Evolutionary conservation across 495 filamentous ascomycete species (phyloP).

Genomic region (Aspergillus panamensis): DNA sequence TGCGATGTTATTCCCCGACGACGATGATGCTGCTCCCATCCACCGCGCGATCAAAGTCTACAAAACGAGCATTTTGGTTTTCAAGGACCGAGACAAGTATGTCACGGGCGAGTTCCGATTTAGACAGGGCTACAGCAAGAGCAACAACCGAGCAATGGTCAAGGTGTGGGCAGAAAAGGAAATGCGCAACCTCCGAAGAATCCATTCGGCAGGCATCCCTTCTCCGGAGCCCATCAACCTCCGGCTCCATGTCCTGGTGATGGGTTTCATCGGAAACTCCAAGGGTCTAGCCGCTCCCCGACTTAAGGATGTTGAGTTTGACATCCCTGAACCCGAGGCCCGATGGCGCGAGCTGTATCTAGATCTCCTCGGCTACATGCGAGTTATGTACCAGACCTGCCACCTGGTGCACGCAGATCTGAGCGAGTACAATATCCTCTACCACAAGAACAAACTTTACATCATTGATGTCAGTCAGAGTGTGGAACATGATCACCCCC

Average conservation of each 20-base stretch:
- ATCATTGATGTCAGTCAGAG: conserved; percentile 97
- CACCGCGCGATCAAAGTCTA: conserved; percentile 95
- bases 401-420: conserved; percentile 91
- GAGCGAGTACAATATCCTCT: conserved; percentile 95
- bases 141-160: conserved; percentile 90
- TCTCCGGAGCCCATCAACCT: conserved; percentile 87
- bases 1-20: conserved; percentile 53
- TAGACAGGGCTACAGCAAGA: conserved; percentile 80
- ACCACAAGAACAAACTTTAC: conserved; percentile 76
- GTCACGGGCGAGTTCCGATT: conserved; percentile 89
- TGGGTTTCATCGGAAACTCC: conserved; percentile 86
- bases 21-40: conserved; percentile 39
- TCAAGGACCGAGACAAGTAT: conserved; percentile 96
- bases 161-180: conserved; percentile 99
- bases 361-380: conserved; percentile 83
- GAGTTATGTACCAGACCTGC: conserved; percentile 85
- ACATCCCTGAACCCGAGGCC: conserved; percentile 50
- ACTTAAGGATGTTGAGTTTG: conserved; percentile 68
- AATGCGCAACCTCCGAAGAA: conserved; percentile 84
- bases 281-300: conserved; percentile 84
- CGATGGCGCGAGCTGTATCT: conserved; percentile 75
- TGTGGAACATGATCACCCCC: conserved; percentile 93
- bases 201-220: conserved; percentile 78
- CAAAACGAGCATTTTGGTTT: conserved; percentile 93
- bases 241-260: conserved; percentile 84